Percentiles rank a stretch among this genome's conserved stretches.
phyloP scores from a whole-genome alignment of 345 rosid species.

The Hibiscus syriacus region DNA sequence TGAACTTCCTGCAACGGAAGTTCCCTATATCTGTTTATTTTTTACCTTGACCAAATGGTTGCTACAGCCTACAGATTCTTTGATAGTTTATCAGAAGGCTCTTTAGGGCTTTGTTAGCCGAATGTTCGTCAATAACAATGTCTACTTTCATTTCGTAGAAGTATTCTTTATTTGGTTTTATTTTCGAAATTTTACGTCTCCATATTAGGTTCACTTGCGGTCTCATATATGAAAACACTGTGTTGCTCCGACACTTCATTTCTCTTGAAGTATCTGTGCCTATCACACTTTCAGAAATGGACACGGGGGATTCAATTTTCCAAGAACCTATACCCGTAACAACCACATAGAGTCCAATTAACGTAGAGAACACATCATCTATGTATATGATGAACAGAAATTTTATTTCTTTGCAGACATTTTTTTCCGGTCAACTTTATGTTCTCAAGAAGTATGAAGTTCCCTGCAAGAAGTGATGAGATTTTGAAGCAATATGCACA shows the following conservation, averaged over 20 bases:
- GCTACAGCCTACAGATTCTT: neutral
- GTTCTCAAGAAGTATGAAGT: slow-evolving; percentile 64
- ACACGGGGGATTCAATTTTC: neutral
- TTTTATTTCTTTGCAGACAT: slow-evolving; percentile 36
- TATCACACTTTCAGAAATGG: neutral
- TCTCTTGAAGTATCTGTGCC: neutral
- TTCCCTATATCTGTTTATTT: neutral
- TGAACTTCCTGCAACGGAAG: neutral
- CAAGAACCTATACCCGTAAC: neutral
- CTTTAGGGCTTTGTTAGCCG: neutral
- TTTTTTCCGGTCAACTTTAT: slow-evolving; percentile 65
- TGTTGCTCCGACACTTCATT: neutral
- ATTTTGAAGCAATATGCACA: slow-evolving; percentile 35
- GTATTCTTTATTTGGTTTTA: neutral
- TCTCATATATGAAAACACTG: neutral
- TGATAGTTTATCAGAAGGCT: neutral
- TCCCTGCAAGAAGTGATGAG: slow-evolving; percentile 57
- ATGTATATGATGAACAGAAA: neutral
- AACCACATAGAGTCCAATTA: neutral
- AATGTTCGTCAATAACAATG: neutral
- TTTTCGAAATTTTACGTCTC: neutral
- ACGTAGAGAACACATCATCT: neutral
- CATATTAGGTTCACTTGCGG: neutral
- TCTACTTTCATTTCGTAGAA: neutral
- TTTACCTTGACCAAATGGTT: neutral